Evolutionary conservation across 1,284 basidiomycete species (phyloP), one percentile per base, ranked within the genome.

Genomic region (Rhodotorula glutinis): DNA sequence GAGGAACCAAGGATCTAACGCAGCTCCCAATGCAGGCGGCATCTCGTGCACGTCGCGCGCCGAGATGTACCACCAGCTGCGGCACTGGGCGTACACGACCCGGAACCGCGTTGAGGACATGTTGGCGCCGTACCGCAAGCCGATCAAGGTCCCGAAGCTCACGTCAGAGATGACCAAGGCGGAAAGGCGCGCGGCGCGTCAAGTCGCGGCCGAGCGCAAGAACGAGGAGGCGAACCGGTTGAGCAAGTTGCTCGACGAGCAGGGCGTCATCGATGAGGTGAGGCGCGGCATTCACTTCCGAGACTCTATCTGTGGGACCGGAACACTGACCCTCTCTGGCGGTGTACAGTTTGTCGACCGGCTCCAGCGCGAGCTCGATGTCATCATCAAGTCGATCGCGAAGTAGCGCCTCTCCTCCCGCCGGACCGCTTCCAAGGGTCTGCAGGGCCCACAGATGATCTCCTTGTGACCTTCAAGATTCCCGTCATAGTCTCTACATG

Each of bases 61-160:
- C 25, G 43, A 52, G 17, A 38, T 69, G 16, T 68, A 68, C 59
- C 61, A 63, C 55, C 21, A 56, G 2, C 55, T 71, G 7, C 44
- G 41, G 5, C 70, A 71, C 59, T 71, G 66, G 66, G 23, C 57
- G 2, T 62, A n/a, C 44, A 11, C 23, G 33, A 68, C 64, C 7
- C 29, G 57, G 13, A 23, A 55, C n/a, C 58, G 58, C 5, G 47
- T 68, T 14, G 17, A 17, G 14, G 51, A 41, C 10, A 23, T 49
- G n/a, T 16, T 63, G 14, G 27, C 21, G 11, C 40, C 41, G 43
- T 13, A 19, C 17, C 25, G 29, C 9, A n/a, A 17, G 5, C 43
- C 43, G 43, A 21, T 44, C 43, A 16, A 38, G 14, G 25, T 40
- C 25, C 41, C 29, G 19, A 13, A 23, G 23, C 30, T n/a, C 27